Evolutionary conservation across 805 yeast genomes (phyloP).

Genomic region (Barnettozyma botsteinii): DNA sequence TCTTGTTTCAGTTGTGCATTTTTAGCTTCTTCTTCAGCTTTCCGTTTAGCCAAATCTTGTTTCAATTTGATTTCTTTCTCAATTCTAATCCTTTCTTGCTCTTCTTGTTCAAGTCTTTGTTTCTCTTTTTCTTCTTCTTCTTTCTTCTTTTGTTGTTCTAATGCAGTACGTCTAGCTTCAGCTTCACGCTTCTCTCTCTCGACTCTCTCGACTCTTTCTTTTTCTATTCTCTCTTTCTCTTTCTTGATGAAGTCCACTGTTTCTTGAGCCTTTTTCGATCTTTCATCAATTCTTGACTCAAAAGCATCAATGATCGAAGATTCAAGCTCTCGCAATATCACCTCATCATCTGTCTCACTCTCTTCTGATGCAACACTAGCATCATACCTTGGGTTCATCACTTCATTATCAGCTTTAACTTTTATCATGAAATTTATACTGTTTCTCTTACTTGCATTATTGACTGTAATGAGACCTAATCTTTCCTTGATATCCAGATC

Average conservation of each 20-base stretch:
- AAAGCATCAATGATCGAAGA: not conserved
- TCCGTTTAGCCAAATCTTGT: conserved; percentile 14
- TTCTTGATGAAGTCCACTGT: conserved; percentile 14
- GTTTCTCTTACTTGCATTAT: not conserved
- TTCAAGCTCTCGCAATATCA: conserved; percentile 14
- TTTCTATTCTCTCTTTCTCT: conserved; percentile 11
- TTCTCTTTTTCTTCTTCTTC: conserved; percentile 12
- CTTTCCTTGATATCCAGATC: conserved; percentile 19
- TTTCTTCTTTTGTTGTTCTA: conserved; percentile 11
- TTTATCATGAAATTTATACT: not conserved
- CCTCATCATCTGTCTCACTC: not conserved
- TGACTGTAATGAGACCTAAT: conserved; percentile 6
- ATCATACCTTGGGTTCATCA: no score
- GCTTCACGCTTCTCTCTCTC: conserved; percentile 8
- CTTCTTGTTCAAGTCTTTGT: conserved; percentile 15
- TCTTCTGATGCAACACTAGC: no score
- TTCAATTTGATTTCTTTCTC: conserved; percentile 21
- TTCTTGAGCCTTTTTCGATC: conserved; percentile 16
- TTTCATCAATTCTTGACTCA: conserved; percentile 4
- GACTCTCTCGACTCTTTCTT: conserved; percentile 11
- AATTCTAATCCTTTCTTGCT: conserved; percentile 10
- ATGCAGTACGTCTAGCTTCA: conserved; percentile 13
- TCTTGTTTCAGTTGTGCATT: conserved; percentile 7
- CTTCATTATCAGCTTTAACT: not conserved
- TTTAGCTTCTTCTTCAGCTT: conserved; percentile 12